Evolutionary conservation across 2,329 filamentous ascomycete species (phyloP).

Genomic region (Aspergillus versicolor): DNA sequence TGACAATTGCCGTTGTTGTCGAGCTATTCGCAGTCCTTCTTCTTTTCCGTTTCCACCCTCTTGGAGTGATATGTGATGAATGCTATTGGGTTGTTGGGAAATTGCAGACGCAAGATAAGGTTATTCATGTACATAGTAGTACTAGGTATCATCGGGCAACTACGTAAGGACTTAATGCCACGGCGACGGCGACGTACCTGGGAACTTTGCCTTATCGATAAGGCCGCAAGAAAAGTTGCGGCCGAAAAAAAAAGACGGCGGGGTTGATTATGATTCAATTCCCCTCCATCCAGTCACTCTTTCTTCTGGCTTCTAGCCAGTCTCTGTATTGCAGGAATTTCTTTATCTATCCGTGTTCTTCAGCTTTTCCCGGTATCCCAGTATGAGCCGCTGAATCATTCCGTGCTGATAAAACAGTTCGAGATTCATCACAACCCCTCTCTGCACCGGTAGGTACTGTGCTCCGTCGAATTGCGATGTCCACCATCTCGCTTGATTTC

Average conservation of each 20-base stretch:
- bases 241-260: slow-evolving; percentile 10
- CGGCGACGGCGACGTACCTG: not conserved
- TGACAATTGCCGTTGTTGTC: not conserved
- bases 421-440: not conserved
- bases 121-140: slow-evolving; percentile 7
- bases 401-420: not conserved
- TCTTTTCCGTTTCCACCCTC: no score
- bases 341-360: not conserved
- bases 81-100: not conserved
- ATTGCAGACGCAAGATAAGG: not conserved
- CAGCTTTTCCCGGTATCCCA: not conserved
- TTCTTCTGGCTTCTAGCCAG: not conserved
- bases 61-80: no score
- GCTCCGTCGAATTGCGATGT: not conserved
- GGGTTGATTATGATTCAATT: slow-evolving; percentile 9
- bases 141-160: not conserved
- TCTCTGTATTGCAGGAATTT: not conserved
- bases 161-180: slow-evolving; percentile 5
- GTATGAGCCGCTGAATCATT: not conserved
- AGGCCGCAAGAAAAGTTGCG: slow-evolving; percentile 13
- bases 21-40: not conserved
- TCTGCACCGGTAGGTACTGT: not conserved
- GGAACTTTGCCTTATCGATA: slow-evolving; percentile 15
- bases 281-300: slow-evolving; percentile 2
- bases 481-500: not conserved